Base-by-base conservation (phyloP, 169 alveolate species). In the Plasmodium falciparum region DNA sequence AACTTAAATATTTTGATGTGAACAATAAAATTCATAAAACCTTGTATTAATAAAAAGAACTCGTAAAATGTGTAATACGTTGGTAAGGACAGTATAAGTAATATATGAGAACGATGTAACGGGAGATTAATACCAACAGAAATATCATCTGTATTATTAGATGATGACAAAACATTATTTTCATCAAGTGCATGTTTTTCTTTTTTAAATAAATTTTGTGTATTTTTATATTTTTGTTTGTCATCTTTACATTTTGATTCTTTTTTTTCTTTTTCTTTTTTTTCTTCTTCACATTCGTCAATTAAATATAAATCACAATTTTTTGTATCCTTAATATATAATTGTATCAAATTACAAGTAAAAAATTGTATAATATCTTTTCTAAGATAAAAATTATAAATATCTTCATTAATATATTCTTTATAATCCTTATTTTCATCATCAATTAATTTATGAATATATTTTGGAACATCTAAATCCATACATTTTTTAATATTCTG, bases 251-350 rank as follows among this genome's bases (percentile, higher is more conserved):
- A 39, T 24, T 22, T 62, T 62, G 11, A 22, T 24, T 24, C 3
- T 24, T 15, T 13, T 17, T 65, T 43, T 17, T 86, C 78, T 24
- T 15, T 13, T 17, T 65, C 56, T 17, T 86, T n/a, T n/a, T n/a
- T n/a, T 24, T 15, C 20, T 17, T 65, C 56, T 17, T 86, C 78
- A 12, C 72, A 58, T 15, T 73, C 88, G 8, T 86, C 88, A 20
- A 86, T 86, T 45, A 86, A 43, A 52, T 86, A 86, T 47, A 86
- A 58, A 17, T 86, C 88, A 8, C 71, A 72, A 61, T 86, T 86
- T 24, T 61, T 54, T 0, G 47, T 43, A 20, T 72, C 39, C 8
- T 86, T 70, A 71, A 70, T 50, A 24, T 50, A 72, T 17, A 86
- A 58, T 33, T 86, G 73, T 24, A 86, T 12, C 29, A 70, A 86